phyloP scores from a whole-genome alignment of 345 rosid species.

The Noccaea caerulescens region DNA sequence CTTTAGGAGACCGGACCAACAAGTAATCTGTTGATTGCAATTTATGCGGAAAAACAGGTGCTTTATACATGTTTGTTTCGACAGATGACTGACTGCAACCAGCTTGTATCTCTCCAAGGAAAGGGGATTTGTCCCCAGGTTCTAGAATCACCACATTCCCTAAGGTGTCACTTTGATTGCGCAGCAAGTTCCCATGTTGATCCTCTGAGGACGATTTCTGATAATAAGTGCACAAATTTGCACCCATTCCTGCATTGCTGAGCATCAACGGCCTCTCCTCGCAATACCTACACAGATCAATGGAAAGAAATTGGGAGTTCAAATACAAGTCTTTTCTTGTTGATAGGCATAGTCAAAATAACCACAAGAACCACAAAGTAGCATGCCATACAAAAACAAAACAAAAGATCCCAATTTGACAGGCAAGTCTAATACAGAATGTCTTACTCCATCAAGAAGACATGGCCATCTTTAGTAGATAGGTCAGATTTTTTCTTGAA shows the following conservation, averaged over 20 bases:
- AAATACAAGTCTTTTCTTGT: neutral
- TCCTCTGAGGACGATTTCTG: slow-evolving; percentile 80
- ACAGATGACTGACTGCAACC: slow-evolving; percentile 85
- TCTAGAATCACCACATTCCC: slow-evolving; percentile 79
- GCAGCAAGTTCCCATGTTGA: slow-evolving; percentile 63
- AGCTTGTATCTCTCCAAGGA: slow-evolving; percentile 88
- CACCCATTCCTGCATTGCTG: slow-evolving; percentile 96
- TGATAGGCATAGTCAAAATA: slow-evolving; percentile 18
- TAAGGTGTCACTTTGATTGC: slow-evolving; percentile 59
- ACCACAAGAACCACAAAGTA: slow-evolving; percentile 19
- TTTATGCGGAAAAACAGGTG: slow-evolving; percentile 85
- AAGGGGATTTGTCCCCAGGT: slow-evolving; percentile 90
- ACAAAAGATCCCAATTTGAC: neutral
- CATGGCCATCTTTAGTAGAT: slow-evolving; percentile 94
- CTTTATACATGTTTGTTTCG: slow-evolving; percentile 94
- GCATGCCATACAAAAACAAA: neutral
- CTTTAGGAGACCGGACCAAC: slow-evolving; percentile 91
- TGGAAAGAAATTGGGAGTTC: slow-evolving; percentile 22
- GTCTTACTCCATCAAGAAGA: slow-evolving; percentile 94
- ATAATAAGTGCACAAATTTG: slow-evolving; percentile 87
- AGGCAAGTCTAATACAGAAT: slow-evolving; percentile 19
- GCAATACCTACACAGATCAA: slow-evolving; percentile 65
- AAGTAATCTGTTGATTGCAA: slow-evolving; percentile 85
- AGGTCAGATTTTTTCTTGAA: slow-evolving; percentile 99
- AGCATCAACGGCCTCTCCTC: slow-evolving; percentile 94